Evolutionary conservation across 257 asterid species (phyloP).

Genomic region (Solanum tacnaense): DNA sequence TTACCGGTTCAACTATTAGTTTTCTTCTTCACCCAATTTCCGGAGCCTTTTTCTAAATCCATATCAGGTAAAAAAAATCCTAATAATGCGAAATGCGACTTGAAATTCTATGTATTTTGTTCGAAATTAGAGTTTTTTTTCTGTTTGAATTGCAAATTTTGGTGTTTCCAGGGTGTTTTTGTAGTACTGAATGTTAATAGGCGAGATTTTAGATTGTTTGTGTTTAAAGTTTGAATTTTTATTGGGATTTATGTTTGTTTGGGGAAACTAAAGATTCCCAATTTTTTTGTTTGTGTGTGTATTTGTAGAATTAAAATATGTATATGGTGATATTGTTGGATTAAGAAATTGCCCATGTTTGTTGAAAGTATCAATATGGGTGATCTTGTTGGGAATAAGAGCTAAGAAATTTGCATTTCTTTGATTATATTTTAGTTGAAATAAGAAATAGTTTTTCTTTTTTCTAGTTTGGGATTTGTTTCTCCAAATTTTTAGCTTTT

Average conservation of each 20-base stretch:
- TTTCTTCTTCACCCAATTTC: not conserved
- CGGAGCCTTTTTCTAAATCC: not conserved
- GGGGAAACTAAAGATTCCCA: not conserved
- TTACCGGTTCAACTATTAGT: slow-evolving; percentile 6
- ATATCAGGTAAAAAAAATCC: not conserved
- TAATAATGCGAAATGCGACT: not conserved
- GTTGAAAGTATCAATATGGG: not conserved
- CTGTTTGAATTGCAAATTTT: not conserved
- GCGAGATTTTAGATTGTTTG: not conserved
- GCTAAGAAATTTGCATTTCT: not conserved
- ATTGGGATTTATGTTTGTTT: not conserved
- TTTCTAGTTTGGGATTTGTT: not conserved
- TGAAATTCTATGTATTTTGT: not conserved
- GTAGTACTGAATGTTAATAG: not conserved
- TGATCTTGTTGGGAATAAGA: not conserved
- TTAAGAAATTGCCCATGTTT: not conserved
- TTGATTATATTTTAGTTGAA: not conserved
- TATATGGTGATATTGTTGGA: not conserved
- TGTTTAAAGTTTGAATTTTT: not conserved
- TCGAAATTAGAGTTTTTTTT: not conserved
- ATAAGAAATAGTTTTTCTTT: too few species aligned
- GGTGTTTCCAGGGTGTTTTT: not conserved
- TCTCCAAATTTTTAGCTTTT: not conserved
- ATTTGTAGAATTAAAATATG: not conserved
- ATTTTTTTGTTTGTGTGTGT: not conserved